Evolutionary conservation across 495 filamentous ascomycete genomes (phyloP).

Genomic region (Mycothermus thermophilus): DNA sequence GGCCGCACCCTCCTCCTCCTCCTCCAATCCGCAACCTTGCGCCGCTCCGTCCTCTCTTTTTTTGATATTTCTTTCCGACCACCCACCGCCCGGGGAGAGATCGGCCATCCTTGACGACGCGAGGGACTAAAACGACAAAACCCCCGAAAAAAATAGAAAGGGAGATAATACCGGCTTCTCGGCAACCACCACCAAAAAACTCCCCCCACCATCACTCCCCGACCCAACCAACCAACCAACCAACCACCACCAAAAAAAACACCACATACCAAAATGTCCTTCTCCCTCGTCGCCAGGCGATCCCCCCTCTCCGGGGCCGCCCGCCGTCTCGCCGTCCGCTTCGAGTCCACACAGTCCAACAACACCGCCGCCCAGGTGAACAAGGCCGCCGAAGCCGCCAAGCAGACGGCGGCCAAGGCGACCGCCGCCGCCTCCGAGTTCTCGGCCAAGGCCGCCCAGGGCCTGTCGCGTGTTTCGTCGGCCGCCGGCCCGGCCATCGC

Average conservation of each 20-base stretch:
- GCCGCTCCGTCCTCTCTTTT: too few species aligned
- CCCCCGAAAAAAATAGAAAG: too few species aligned
- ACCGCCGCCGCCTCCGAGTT: conserved; percentile 48
- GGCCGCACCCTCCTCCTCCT: conserved; percentile 1
- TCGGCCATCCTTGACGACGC: too few species aligned
- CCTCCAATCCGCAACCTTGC: neutral
- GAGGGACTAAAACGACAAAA: too few species aligned
- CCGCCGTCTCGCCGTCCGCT: conserved; percentile 33
- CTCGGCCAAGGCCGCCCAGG: conserved; percentile 67
- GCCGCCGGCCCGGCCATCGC: conserved; percentile 65
- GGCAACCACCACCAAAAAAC: too few species aligned
- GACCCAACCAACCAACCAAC: neutral
- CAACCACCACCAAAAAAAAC: neutral
- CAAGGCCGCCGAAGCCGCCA: conserved; percentile 51
- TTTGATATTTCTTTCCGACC: too few species aligned
- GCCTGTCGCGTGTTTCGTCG: conserved; percentile 68
- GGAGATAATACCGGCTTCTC: too few species aligned
- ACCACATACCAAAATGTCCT: conserved; percentile 15
- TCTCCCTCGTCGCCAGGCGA: conserved; percentile 19
- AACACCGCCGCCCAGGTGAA: conserved; percentile 15
- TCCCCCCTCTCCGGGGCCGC: conserved; percentile 25
- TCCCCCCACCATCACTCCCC: neutral
- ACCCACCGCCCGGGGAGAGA: too few species aligned
- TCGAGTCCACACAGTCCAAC: conserved; percentile 29
- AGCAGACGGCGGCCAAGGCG: conserved; percentile 47